phyloP scores from a whole-genome alignment of 257 asterid genomes.

The Gardenia jasminoides region DNA sequence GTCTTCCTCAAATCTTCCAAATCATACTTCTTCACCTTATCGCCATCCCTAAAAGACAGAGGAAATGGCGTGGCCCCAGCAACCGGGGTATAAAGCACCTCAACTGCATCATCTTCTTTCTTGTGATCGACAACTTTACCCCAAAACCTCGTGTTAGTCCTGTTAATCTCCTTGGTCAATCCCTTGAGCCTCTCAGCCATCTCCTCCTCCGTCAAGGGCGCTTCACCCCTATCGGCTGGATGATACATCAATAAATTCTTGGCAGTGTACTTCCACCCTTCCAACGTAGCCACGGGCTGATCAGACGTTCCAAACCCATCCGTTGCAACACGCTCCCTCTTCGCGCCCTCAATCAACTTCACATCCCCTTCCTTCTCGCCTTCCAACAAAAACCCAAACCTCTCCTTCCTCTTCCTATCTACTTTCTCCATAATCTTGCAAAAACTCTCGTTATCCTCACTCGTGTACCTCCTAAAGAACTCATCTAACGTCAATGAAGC shows the following conservation, averaged over 20 bases:
- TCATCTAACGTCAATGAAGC: constrained; percentile 60
- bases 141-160: constrained; percentile 73
- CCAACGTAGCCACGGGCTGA: constrained; percentile 73
- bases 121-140: constrained; percentile 52
- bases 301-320: constrained; percentile 93
- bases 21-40: constrained; percentile 73
- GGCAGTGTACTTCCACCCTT: constrained; percentile 83
- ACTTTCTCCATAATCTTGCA: constrained; percentile 62
- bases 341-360: constrained; percentile 52
- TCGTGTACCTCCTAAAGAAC: constrained; percentile 77
- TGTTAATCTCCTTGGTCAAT: constrained; percentile 72
- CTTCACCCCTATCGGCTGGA: constrained; percentile 89
- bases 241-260: constrained; percentile 91
- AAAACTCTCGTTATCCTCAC: constrained; percentile 95
- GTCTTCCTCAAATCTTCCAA: constrained; percentile 86
- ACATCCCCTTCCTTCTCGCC: constrained; percentile 38
- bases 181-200: constrained; percentile 67
- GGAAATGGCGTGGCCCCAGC: constrained; percentile 76
- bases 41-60: constrained; percentile 47
- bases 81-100: constrained; percentile 68
- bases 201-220: constrained; percentile 69
- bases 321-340: constrained; percentile 53
- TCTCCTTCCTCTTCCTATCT: constrained; percentile 71
- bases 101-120: constrained; percentile 55
- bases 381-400: constrained; percentile 71